Conservation (phyloP, 768 basidiomycete species). For the Leucocoprinus leucothites region DNA sequence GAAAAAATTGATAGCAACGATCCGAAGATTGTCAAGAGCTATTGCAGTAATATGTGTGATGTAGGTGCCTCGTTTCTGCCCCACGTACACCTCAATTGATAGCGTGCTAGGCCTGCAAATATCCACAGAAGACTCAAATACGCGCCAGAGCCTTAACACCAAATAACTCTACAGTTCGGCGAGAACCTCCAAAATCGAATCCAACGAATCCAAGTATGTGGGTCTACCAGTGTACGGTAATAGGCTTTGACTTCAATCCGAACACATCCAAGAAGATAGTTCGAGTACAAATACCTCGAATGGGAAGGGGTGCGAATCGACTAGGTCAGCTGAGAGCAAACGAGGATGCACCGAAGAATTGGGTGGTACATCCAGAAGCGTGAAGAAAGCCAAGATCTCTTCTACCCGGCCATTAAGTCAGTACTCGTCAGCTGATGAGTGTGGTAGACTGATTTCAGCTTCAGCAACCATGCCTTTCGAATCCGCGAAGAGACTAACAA, state of each 20-base stretch:
- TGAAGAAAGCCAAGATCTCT: slow-evolving; percentile 33
- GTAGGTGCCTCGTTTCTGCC: slow-evolving; percentile 35
- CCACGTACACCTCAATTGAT: background rate
- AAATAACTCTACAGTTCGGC: slow-evolving; percentile 19
- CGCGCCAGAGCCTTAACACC: slow-evolving; percentile 50
- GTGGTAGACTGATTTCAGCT: background rate
- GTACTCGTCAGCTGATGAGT: background rate
- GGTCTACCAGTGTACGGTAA: too few species aligned
- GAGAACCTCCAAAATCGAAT: slow-evolving; percentile 6
- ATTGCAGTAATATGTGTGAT: slow-evolving; percentile 82
- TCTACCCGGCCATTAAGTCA: slow-evolving; percentile 31
- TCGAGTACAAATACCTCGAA: too few species aligned
- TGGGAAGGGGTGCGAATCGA: too few species aligned
- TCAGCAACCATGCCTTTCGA: slow-evolving; percentile 44
- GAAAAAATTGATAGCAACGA: slow-evolving; percentile 56
- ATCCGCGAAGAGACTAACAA: slow-evolving; percentile 38
- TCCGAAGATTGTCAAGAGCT: slow-evolving; percentile 36
- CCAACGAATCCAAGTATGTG: background rate
- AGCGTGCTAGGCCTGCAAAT: slow-evolving; percentile 65
- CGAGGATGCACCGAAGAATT: slow-evolving; percentile 10
- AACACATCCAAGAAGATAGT: background rate
- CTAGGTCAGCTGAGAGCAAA: background rate
- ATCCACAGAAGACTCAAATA: slow-evolving; percentile 59
- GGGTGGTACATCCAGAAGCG: slow-evolving; percentile 2
- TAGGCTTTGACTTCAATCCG: background rate